Conservation (phyloP, 106 monocot species). For the Acanthochlamys bracteata region DNA sequence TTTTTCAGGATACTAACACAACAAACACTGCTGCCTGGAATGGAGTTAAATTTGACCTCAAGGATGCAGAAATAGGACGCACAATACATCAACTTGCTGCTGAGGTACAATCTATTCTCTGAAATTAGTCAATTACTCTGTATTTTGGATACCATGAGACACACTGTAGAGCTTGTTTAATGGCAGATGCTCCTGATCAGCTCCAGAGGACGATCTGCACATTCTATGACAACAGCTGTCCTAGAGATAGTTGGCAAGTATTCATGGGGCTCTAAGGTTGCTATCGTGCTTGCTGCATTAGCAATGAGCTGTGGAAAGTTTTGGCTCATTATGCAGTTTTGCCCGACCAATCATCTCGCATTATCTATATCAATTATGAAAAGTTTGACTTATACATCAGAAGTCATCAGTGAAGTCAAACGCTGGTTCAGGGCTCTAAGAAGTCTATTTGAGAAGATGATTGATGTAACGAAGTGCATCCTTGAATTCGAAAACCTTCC, state of each 20-base stretch:
- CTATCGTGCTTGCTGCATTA: slow-evolving; percentile 23
- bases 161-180: neutral
- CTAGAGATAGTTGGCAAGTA: slow-evolving; percentile 8
- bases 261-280: slow-evolving; percentile 18
- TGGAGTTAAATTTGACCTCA: neutral
- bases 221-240: slow-evolving; percentile 13
- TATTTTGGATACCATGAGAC: too few relatives aligned
- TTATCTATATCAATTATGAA: slow-evolving; percentile 21
- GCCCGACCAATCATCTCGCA: slow-evolving; percentile 17
- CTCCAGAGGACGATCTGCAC: neutral
- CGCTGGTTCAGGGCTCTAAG: slow-evolving; percentile 9
- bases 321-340: slow-evolving; percentile 17
- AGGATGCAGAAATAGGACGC: slow-evolving; percentile 2
- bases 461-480: slow-evolving; percentile 24
- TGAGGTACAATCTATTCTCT: neutral
- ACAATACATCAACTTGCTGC: neutral
- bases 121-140: neutral
- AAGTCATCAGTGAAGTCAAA: neutral
- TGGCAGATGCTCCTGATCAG: slow-evolving; percentile 13
- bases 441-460: slow-evolving; percentile 17
- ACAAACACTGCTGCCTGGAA: neutral
- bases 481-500: slow-evolving; percentile 22
- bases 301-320: slow-evolving; percentile 17
- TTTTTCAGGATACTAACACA: neutral
- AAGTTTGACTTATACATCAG: slow-evolving; percentile 1